These are phyloP conservation scores for Plasmodium malariae DNA, from an alignment of 169 alveolate genomes.

Conservation along the genomic window DNA sequence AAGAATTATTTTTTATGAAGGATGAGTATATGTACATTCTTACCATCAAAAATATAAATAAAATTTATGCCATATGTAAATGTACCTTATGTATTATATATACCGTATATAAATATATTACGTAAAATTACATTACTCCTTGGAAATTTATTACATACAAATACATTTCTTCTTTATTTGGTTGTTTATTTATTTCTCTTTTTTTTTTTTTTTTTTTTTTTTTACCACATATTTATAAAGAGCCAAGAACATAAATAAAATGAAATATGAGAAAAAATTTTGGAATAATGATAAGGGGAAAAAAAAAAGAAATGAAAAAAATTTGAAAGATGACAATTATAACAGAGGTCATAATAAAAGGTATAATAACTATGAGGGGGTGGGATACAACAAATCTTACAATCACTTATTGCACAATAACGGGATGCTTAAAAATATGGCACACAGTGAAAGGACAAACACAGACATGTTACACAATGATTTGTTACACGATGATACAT, in stretches of 20 bases:
- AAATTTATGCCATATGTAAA: too few species aligned
- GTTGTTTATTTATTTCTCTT: not conserved
- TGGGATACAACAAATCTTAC: not conserved
- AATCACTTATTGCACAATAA: not conserved
- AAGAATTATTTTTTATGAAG: too few species aligned
- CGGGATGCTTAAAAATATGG: not conserved
- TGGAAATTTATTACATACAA: not conserved
- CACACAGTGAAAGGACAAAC: conserved; percentile 2
- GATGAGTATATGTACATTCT: too few species aligned
- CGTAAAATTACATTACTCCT: too few species aligned
- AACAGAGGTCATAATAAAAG: conserved; percentile 8
- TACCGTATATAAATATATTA: too few species aligned
- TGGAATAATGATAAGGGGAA: conserved; percentile 54
- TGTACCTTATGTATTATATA: not conserved
- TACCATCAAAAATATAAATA: too few species aligned
- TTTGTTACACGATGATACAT: too few species aligned
- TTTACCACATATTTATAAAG: not conserved
- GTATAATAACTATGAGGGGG: conserved; percentile 1
- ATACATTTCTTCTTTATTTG: not conserved
- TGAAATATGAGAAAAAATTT: conserved; percentile 64
- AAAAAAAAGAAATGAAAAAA: conserved; percentile 34
- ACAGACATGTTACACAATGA: too few species aligned
- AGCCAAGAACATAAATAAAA: conserved; percentile 18
- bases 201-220: conserved; percentile 13
- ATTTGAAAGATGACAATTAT: conserved; percentile 14